Base-by-base conservation (phyloP, 345 rosid genomes). In the Eutrema heterophyllum region DNA sequence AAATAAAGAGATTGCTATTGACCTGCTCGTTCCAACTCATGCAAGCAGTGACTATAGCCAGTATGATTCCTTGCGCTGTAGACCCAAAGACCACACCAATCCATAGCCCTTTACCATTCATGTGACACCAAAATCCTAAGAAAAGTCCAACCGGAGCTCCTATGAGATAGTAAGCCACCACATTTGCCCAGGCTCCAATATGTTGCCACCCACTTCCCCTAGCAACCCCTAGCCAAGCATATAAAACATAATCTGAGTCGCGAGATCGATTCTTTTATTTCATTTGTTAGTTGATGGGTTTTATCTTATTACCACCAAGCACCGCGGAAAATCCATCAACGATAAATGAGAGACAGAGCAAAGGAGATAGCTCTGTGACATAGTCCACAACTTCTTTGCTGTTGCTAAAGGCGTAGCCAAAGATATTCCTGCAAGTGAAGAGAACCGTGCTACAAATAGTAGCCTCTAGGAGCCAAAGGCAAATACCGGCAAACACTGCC, bases 201-300 rank as follows among this genome's bases (percentile, higher is more conserved):
- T 82, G 54, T 63, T 84, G 85, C 87, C 85, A 82, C 36, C 85
- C 87, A 78, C 85, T 77, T 36, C 85, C 87, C 35, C 85, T 75
- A 30, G 85, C 81, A 57, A 82, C 81, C 6, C 87, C 87, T 80
- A 21, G 39, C 9, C 24, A 39, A 9, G 38, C 57, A 64, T 41
- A 18, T 14, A 26, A 33, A 30, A 64, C 71, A 55, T 7, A 18
- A 6, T 39, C 14, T 9, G 52, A 65, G 39, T 15, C 11, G 18
- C 3, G 26, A 32, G 6, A 50, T 29, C 0, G 35, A 13, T 32
- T 63, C 2, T 8, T 12, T 13, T 9, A 1, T 48, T 15, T 16
- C 13, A 18, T 48, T 21, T 27, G 4, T 4, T 36, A 18, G 35
- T 56, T 38, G 40, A 45, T 35, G 12, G 36, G 15, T 10, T 3